Percentiles rank a stretch among this genome's conserved stretches.
phyloP scores from a whole-genome alignment of 1,139 yeast genomes.

The Yamadazyma blattariae region DNA sequence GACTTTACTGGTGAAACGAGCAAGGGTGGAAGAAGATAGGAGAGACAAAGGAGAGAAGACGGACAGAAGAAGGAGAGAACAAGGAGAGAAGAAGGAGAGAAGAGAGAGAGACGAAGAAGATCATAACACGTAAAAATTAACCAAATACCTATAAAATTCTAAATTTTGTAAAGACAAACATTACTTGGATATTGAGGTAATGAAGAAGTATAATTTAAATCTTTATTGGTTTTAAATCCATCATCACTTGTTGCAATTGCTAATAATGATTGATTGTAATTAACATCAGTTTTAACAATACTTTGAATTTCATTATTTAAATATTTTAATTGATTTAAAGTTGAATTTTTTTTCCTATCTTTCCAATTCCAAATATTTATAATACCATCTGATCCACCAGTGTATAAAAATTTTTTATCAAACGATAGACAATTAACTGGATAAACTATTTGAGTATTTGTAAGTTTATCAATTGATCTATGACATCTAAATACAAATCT shows the following conservation, averaged over 20 bases:
- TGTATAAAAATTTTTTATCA: constrained; percentile 53
- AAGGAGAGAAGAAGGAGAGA: too few species aligned
- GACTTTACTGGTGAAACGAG: too few species aligned
- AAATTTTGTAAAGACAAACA: constrained; percentile 5
- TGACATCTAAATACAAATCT: constrained; percentile 86
- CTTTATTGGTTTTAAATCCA: constrained; percentile 28
- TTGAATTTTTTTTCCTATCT: constrained; percentile 58
- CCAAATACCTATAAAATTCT: too few species aligned
- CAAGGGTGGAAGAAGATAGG: too few species aligned
- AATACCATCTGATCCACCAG: constrained; percentile 79
- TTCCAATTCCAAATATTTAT: constrained; percentile 78
- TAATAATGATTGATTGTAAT: constrained; percentile 28
- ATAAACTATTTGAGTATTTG: constrained; percentile 60
- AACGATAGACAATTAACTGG: constrained; percentile 74
- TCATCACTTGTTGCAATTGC: constrained; percentile 70
- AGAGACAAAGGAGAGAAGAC: too few species aligned
- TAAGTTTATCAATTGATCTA: constrained; percentile 39
- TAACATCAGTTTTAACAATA: constrained; percentile 50
- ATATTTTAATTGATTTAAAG: constrained; percentile 45
- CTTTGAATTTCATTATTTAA: constrained; percentile 21
- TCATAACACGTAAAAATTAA: too few species aligned
- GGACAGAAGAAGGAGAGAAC: too few species aligned
- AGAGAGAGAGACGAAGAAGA: too few species aligned
- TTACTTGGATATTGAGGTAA: constrained; percentile 13
- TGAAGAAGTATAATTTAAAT: constrained; percentile 10